A percentile compares a stretch with the other conserved stretches of the same genome.
Conservation (phyloP, 2,329 filamentous ascomycete species). For the Nigrospora oryzae region DNA sequence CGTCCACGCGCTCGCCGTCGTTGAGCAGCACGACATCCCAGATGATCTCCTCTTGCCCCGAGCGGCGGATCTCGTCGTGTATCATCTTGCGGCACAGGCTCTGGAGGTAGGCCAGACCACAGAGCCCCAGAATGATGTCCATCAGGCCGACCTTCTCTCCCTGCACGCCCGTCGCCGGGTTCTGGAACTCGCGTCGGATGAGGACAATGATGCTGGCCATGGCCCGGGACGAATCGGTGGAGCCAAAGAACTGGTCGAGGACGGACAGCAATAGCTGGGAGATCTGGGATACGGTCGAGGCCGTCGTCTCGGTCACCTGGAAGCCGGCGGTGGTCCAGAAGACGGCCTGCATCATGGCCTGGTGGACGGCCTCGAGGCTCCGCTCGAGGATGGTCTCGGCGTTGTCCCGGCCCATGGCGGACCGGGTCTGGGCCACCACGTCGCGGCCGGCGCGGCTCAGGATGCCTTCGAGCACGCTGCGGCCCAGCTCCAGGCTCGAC, state of each 20-base stretch:
- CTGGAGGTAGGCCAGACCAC: constrained; percentile 54
- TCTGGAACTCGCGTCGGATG: constrained; percentile 55
- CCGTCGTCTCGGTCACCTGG: constrained; percentile 45
- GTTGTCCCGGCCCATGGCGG: constrained; percentile 39
- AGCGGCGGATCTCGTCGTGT: constrained; percentile 37
- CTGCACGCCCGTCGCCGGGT: constrained; percentile 49
- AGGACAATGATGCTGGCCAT: constrained; percentile 59
- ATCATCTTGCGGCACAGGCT: constrained; percentile 42
- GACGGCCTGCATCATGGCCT: constrained; percentile 47
- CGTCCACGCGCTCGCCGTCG: constrained; percentile 48
- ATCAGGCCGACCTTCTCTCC: constrained; percentile 52
- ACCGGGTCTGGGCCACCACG: constrained; percentile 32
- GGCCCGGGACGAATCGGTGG: constrained; percentile 60
- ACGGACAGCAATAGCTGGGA: constrained; percentile 50
- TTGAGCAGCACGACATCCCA: constrained; percentile 61
- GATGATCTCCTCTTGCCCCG: constrained; percentile 46
- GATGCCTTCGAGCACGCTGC: constrained; percentile 45
- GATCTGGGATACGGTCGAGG: constrained; percentile 45
- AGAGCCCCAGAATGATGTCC: constrained; percentile 53
- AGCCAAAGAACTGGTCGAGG: constrained; percentile 57
- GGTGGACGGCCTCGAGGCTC: constrained; percentile 47
- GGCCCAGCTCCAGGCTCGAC: constrained; percentile 48
- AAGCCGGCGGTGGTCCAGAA: constrained; percentile 56
- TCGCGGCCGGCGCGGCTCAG: constrained; percentile 44
- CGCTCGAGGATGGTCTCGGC: constrained; percentile 48